Percentiles rank a stretch among this genome's conserved stretches.
phyloP scores from a whole-genome alignment of 2,329 filamentous ascomycete species.

The Tolypocladium amazonense region DNA sequence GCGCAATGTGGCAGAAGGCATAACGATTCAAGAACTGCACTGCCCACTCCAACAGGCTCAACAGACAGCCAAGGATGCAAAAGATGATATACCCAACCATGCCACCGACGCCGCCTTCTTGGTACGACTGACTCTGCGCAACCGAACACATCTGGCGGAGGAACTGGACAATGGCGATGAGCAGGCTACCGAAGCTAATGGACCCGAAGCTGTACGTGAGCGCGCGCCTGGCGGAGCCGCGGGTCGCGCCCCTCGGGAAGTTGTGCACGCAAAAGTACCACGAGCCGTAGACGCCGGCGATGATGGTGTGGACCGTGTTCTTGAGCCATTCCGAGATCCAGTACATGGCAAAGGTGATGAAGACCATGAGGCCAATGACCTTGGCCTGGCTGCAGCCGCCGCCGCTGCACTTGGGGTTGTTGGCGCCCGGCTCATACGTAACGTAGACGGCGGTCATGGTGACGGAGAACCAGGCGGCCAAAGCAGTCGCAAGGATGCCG shows the following conservation, averaged over 20 bases:
- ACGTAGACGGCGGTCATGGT: conserved; percentile 81
- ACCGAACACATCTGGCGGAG: conserved; percentile 72
- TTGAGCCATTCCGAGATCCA: conserved; percentile 94
- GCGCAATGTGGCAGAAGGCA: conserved; percentile 83
- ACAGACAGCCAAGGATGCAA: conserved; percentile 67
- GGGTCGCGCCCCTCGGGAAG: conserved; percentile 68
- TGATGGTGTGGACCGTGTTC: conserved; percentile 81
- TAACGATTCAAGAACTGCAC: conserved; percentile 86
- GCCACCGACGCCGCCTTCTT: conserved; percentile 66
- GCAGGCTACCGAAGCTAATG: conserved; percentile 73
- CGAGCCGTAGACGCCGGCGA: conserved; percentile 80
- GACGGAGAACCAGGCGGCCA: conserved; percentile 77
- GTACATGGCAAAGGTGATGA: conserved; percentile 84
- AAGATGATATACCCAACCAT: conserved; percentile 55
- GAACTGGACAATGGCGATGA: conserved; percentile 81
- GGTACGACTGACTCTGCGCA: conserved; percentile 49
- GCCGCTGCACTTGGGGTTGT: conserved; percentile 40
- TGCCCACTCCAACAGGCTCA: conserved; percentile 73
- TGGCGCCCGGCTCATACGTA: conserved; percentile 58
- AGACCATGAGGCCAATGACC: conserved; percentile 76
- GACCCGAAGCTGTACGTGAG: conserved; percentile 89
- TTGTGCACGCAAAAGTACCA: conserved; percentile 77
- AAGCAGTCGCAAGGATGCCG: conserved; percentile 62
- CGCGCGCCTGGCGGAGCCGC: conserved; percentile 71
- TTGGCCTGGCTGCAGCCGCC: conserved; percentile 62